phyloP scores from a whole-genome alignment of 2,329 filamentous ascomycete species.

The Zopfia rhizophila region DNA sequence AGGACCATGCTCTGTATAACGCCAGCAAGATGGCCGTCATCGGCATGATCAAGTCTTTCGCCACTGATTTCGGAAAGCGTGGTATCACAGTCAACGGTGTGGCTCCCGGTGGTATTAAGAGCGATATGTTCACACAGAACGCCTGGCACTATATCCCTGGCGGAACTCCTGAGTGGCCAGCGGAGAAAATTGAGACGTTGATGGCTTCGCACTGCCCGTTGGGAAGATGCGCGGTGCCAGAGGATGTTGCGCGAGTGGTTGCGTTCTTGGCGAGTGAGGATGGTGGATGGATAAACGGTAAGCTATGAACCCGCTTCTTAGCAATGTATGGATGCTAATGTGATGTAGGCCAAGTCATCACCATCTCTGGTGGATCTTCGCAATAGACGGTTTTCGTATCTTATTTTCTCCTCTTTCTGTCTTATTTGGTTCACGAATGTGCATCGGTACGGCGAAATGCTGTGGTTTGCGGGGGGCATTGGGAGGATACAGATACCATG shows the following conservation, averaged over 20 bases:
- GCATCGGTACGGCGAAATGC: no score
- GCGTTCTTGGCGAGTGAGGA: constrained; percentile 53
- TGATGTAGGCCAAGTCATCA: constrained; percentile 49
- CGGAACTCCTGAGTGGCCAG: constrained; percentile 59
- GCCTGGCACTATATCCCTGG: constrained; percentile 63
- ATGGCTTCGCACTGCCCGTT: constrained; percentile 63
- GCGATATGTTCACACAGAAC: constrained; percentile 79
- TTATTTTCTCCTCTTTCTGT: no score
- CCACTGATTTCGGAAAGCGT: constrained; percentile 74
- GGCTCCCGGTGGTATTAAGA: constrained; percentile 78
- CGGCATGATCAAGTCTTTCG: constrained; percentile 76
- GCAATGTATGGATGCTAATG: constrained; percentile 8
- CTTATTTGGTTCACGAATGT: no score
- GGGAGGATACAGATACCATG: no score
- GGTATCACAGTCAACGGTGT: constrained; percentile 78
- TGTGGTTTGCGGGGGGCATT: no score
- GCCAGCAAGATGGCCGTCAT: constrained; percentile 78
- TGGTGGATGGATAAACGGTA: constrained; percentile 53
- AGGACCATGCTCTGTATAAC: constrained; percentile 77
- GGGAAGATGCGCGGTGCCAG: constrained; percentile 59
- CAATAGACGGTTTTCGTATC: constrained; percentile 48
- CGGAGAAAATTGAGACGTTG: constrained; percentile 60
- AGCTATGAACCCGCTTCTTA: constrained; percentile 3
- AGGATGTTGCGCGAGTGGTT: constrained; percentile 56
- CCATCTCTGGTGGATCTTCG: constrained; percentile 54